Evolutionary conservation across 306 rosid species (phyloP), one percentile per base, ranked within the genome.

Genomic region (Dryas drummondii): DNA sequence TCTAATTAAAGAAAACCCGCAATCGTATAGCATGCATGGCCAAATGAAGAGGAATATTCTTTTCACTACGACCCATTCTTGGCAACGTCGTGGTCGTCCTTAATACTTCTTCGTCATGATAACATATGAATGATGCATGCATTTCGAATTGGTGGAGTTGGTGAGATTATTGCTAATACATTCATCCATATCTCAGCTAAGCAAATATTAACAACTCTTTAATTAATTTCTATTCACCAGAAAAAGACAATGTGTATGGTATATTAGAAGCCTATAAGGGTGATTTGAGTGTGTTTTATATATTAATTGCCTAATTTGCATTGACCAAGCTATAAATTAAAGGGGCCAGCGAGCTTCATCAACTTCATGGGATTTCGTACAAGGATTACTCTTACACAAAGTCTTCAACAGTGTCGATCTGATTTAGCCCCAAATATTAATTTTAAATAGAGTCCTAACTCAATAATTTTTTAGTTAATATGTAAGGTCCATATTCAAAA

Each of bases 141-240:
- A 56, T 45, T 9, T 58, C 15, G 4, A 12, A 0, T 67, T 69
- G 44, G 10, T 6, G 67, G 76, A 69, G 82, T 74, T 10, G 80
- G 69, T 74, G 77, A 68, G 82, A 82, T 53, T 48, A 78, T 7
- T 74, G 78, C 76, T 10, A 26, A 26, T 47, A 3, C 7, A 63
- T 41, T 2, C 1, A 8, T 6, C 48, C 48, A 1, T 6, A 15
- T 62, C 68, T 62, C 11, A 3, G 68, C 1, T 62, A 37, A 14
- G 67, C 68, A 14, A 26, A 6, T 7, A 41, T 15, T 40, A 62
- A 37, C 48, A 62, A 7, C 47, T 40, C 8, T 13, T n/a, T 62
- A 45, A 22, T 22, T 22, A 22, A 22, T 45, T 4, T 15, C 26
- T 1, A 37, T 1, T n/a, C 59, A 54, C 27, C 27, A 13, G 9